Percentiles rank a stretch among this genome's conserved stretches.
These are phyloP conservation scores for Penicillium psychrosexuale DNA, from an alignment of 2,329 filamentous ascomycete species.

Conservation along the genomic window DNA sequence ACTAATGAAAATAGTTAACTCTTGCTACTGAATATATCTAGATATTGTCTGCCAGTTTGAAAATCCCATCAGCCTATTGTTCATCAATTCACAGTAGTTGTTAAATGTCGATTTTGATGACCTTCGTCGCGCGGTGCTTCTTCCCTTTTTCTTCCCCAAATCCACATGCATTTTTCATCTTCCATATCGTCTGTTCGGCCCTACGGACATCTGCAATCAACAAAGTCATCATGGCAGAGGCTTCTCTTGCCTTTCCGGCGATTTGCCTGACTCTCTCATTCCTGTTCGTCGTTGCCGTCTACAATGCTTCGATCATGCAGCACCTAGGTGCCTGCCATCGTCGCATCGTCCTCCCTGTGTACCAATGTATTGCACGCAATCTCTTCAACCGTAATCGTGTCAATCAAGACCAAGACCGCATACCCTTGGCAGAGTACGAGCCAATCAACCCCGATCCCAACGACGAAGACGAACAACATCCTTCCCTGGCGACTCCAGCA, in stretches of 20 bases:
- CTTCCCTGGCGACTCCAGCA: too few relatives aligned
- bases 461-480: neutral
- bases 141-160: neutral
- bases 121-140: neutral
- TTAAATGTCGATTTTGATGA: too few relatives aligned
- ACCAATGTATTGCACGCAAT: neutral
- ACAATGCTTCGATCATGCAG: slow-evolving; percentile 3
- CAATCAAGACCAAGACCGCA: neutral
- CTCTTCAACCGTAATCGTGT: neutral
- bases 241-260: slow-evolving; percentile 6
- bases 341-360: neutral
- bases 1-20: neutral
- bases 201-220: neutral
- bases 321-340: neutral
- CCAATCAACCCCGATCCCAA: neutral
- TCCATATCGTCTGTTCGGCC: neutral
- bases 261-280: slow-evolving; percentile 20
- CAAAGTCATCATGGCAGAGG: neutral
- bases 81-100: neutral
- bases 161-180: neutral
- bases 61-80: neutral
- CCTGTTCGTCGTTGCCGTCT: slow-evolving; percentile 11
- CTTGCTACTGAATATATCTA: neutral
- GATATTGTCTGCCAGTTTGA: neutral
- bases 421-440: neutral